Evolutionary conservation across 2,329 filamentous ascomycete species (phyloP).

Genomic region (Aspergillus flavus): DNA sequence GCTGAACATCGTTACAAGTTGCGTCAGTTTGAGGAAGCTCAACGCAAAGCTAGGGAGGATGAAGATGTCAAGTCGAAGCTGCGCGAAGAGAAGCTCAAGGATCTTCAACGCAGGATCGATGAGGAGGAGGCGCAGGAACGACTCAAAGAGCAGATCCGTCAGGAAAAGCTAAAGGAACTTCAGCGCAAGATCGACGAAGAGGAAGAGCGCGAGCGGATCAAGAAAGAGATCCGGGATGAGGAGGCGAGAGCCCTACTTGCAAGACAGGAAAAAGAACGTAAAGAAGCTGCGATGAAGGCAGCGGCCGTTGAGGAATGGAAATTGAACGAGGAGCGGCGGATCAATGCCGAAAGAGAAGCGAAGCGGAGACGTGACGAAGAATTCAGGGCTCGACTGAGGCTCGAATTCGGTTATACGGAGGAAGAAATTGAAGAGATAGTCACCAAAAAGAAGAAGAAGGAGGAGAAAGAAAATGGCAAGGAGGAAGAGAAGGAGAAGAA

Average conservation of each 20-base stretch:
- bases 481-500: slow-evolving; percentile 41
- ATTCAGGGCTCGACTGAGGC: slow-evolving; percentile 39
- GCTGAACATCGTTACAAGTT: slow-evolving; percentile 20
- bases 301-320: slow-evolving; percentile 47
- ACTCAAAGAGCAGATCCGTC: slow-evolving; percentile 35
- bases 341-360: slow-evolving; percentile 35
- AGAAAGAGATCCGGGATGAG: slow-evolving; percentile 44
- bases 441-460: slow-evolving; percentile 40
- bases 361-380: slow-evolving; percentile 35
- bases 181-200: slow-evolving; percentile 43
- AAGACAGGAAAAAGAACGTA: slow-evolving; percentile 33
- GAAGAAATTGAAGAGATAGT: slow-evolving; percentile 47
- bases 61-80: slow-evolving; percentile 37
- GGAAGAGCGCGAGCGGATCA: slow-evolving; percentile 48
- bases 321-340: slow-evolving; percentile 32
- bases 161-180: slow-evolving; percentile 35
- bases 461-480: slow-evolving; percentile 26
- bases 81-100: slow-evolving; percentile 33
- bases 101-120: slow-evolving; percentile 36
- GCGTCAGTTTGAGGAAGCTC: slow-evolving; percentile 18
- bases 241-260: slow-evolving; percentile 44
- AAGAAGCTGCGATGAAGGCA: slow-evolving; percentile 39
- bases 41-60: slow-evolving; percentile 33
- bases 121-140: slow-evolving; percentile 51
- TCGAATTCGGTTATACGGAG: slow-evolving; percentile 44